Base-by-base conservation (phyloP, 1,284 basidiomycete genomes). In the Cutaneotrichosporon dermatis region DNA sequence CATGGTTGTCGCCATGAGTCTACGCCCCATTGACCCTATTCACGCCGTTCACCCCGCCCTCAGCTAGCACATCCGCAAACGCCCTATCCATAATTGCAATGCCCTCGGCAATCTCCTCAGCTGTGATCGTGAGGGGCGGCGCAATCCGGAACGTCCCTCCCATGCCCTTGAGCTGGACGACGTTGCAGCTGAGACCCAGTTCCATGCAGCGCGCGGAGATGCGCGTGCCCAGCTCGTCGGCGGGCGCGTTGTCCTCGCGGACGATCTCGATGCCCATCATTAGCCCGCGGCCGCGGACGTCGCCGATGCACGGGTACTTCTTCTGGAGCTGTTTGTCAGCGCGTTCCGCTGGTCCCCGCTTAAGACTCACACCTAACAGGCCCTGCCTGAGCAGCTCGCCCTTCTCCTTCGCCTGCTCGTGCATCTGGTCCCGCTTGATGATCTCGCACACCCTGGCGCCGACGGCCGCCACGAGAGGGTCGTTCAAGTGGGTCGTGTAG, bases 231-330 rank as follows among this genome's bases (percentile, higher is more conserved):
- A 79, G 67, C 16, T 75, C 77, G 6, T 82, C 78, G 1, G 69
- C 69, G 0, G 72, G 66, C 7, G 25, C 25, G 25, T 25, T 25
- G 39, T 67, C 60, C 8, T 49, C 57, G 33, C 60, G 61, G 2
- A 84, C 84, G 68, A 92, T 91, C 74, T 92, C 90, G 59, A 92
- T 82, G 5, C 83, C 89, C 57, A 88, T 81, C 88, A 92, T 89
- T 53, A 92, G 80, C 1, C 90, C 90, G 16, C 81, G 76, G 0
- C 90, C 90, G 39, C 90, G 86, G 44, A 92, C 82, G 69, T 92
- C 90, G 39, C 89, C 80, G 64, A 92, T 85, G 69, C 82, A 66
- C 75, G 0, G 80, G 79, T 45, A 77, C 74, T 54, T 88, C 55
- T 25, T 71, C 67, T 4, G 85, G 76, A 67, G 56, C 59, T 63